phyloP scores from a whole-genome alignment of 2,329 filamentous ascomycete genomes.

The Penicillium vulpinum region DNA sequence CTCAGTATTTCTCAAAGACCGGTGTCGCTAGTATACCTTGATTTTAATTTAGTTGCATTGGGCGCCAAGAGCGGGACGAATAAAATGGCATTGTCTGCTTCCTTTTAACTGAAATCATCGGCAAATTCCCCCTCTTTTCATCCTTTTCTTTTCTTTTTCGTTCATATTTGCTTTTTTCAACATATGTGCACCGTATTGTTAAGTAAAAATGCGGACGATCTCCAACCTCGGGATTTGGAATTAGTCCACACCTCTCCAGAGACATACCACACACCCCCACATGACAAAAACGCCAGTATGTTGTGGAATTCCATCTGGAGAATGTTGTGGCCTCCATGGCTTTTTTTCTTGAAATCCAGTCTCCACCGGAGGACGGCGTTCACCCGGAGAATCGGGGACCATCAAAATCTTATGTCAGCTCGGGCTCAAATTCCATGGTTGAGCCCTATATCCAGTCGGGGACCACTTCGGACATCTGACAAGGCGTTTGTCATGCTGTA shows the following conservation, averaged over 20 bases:
- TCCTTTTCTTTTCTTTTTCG: neutral
- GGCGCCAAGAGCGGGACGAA: constrained; percentile 22
- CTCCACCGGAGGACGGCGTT: neutral
- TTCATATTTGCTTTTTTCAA: neutral
- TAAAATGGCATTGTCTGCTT: constrained; percentile 15
- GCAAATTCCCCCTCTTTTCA: neutral
- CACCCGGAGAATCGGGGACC: constrained; percentile 1
- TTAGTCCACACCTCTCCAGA: neutral
- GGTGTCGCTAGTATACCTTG: constrained; percentile 16
- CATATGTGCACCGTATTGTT: neutral
- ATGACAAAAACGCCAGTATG: neutral
- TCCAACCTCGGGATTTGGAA: neutral
- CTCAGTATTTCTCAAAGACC: constrained; percentile 8
- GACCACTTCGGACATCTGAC: constrained; percentile 4
- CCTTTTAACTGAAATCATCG: neutral
- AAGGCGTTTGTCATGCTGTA: neutral
- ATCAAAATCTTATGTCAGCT: constrained; percentile 4
- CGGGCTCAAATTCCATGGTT: neutral
- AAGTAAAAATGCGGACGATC: neutral
- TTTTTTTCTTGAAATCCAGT: neutral
- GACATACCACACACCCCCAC: neutral
- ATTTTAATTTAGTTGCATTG: constrained; percentile 20
- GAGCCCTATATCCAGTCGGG: constrained; percentile 6
- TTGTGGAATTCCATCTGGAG: neutral
- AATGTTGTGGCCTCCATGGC: neutral